Conservation (phyloP, 805 yeast species). For the Debaryomyces castellii region DNA sequence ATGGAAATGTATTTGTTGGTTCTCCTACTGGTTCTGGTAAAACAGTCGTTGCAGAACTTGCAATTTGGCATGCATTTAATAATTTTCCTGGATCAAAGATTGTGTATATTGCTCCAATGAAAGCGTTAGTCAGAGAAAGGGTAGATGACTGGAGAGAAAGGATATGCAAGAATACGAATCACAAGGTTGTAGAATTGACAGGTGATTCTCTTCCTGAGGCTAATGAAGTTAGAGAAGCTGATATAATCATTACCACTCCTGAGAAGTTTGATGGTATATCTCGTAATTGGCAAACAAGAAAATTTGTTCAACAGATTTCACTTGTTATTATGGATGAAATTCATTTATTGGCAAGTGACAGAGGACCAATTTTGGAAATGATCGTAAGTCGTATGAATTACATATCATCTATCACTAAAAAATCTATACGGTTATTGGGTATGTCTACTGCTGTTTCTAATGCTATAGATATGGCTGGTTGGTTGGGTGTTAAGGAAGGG, state of each 20-base stretch:
- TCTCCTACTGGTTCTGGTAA: constrained; percentile 99
- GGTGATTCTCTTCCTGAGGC: constrained; percentile 82
- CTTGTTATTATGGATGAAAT: constrained; percentile 84
- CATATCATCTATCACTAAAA: constrained; percentile 57
- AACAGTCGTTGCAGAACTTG: constrained; percentile 94
- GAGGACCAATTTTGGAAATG: constrained; percentile 86
- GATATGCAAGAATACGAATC: constrained; percentile 44
- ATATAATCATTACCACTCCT: constrained; percentile 78
- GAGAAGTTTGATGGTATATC: constrained; percentile 88
- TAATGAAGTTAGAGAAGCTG: constrained; percentile 62
- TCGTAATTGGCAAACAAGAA: constrained; percentile 80
- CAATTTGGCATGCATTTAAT: constrained; percentile 93
- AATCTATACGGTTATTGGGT: constrained; percentile 66
- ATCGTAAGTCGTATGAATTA: constrained; percentile 86
- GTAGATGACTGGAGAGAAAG: constrained; percentile 76
- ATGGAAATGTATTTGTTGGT: constrained; percentile 84
- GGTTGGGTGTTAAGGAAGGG: constrained; percentile 76
- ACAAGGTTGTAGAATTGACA: constrained; percentile 70
- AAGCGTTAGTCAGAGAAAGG: constrained; percentile 79
- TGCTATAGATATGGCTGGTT: constrained; percentile 82
- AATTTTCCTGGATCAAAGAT: constrained; percentile 78
- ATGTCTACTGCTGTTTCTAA: constrained; percentile 86
- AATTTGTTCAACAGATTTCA: constrained; percentile 71
- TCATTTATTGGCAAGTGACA: constrained; percentile 78
- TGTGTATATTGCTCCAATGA: constrained; percentile 88